Conservation (phyloP, 2,329 filamentous ascomycete genomes). For the Trichophaea hybrida region DNA sequence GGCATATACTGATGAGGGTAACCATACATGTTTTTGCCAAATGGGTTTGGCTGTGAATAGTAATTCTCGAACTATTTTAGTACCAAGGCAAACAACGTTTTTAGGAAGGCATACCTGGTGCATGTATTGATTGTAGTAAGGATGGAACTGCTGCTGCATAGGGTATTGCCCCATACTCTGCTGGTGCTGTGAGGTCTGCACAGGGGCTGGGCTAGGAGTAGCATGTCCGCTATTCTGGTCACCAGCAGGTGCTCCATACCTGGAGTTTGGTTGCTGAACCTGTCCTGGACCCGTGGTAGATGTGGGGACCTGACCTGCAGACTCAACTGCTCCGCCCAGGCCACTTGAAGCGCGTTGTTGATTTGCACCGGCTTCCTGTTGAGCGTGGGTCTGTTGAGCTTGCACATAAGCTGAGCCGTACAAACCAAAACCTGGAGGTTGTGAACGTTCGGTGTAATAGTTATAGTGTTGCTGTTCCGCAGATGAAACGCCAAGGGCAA, state of each 20-base stretch:
- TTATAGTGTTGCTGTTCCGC: constrained; percentile 23
- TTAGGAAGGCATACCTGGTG: constrained; percentile 35
- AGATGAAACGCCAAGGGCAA: constrained; percentile 28
- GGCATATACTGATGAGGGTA: constrained; percentile 34
- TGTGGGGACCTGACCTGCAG: constrained; percentile 47
- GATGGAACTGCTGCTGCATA: constrained; percentile 48
- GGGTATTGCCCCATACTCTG: constrained; percentile 43
- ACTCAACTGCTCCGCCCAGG: constrained; percentile 52
- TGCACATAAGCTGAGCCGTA: constrained; percentile 18
- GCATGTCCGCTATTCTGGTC: constrained; percentile 83
- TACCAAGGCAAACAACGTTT: not conserved
- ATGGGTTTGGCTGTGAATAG: constrained; percentile 35
- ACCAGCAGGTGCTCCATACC: constrained; percentile 44
- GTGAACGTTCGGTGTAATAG: constrained; percentile 20
- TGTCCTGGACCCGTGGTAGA: constrained; percentile 34
- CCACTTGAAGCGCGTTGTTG: constrained; percentile 67
- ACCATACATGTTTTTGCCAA: constrained; percentile 47
- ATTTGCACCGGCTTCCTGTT: constrained; percentile 57
- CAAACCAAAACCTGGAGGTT: constrained; percentile 21
- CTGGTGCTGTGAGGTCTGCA: constrained; percentile 39
- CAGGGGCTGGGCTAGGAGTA: constrained; percentile 66
- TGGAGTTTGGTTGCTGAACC: constrained; percentile 50
- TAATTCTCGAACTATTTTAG: constrained; percentile 16
- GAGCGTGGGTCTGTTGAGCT: constrained; percentile 37
- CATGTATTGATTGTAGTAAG: constrained; percentile 39